Base-by-base conservation (phyloP, 345 rosid genomes). In the Trapa incisa region DNA sequence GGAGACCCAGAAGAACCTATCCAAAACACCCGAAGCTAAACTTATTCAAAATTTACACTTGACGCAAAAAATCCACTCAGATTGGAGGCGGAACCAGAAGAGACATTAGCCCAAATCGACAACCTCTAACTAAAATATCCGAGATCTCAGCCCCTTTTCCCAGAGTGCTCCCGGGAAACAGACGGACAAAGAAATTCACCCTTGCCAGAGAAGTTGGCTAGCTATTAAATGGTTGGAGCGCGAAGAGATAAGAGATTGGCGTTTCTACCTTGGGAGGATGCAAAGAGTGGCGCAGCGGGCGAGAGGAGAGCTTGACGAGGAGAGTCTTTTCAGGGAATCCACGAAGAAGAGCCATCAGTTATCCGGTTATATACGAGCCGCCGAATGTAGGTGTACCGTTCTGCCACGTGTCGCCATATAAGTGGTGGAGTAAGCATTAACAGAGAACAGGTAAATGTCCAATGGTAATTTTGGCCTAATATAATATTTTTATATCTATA, bases 251-350 rank as follows among this genome's bases (percentile, higher is more conserved):
- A 22, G 37, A 37, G 48, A 13, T 16, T 16, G 62, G 37, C 5
- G 36, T 15, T 22, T 32, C 22, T 61, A 58, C 75, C 85, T 82
- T 70, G 69, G 58, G 67, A 47, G 35, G 76, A 74, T 15, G 42
- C 78, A 71, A 65, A 66, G 54, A 69, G 7, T 42, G 60, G 65
- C 22, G 41, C 8, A 37, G 8, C 37, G 61, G 32, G 68, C 0
- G 16, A 22, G 10, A 13, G 36, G 47, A 35, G 5, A 38, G 53
- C 58, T 39, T 2, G n/a, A 17, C 41, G 37, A 0, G 17, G 50
- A 38, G 64, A 2, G 42, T 41, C 35, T 29, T 29, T 17, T 38
- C 17, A 47, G 42, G 35, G 16, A 43, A 52, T 29, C 43, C 42
- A 5, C 35, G 11, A 22, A 45, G 65, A 58, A 38, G 15, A n/a